Conservation (phyloP, 2,329 filamentous ascomycete genomes). For the Clathrospora elynae region DNA sequence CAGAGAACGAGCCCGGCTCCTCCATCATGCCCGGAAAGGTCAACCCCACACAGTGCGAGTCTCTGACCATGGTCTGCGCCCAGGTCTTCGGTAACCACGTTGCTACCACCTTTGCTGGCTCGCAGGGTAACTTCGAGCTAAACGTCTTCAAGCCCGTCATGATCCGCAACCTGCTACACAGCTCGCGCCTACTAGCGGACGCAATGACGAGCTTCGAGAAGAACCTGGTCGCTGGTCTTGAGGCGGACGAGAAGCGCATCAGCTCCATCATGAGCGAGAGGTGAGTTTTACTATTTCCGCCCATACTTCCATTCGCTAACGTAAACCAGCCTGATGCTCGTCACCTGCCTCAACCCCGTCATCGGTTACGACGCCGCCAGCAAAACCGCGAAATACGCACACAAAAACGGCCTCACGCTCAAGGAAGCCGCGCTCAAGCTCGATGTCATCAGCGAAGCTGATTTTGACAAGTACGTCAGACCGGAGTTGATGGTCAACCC, state of each 20-base stretch:
- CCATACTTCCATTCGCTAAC: constrained; percentile 11
- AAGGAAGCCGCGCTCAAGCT: constrained; percentile 95
- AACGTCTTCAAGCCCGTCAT: constrained; percentile 99
- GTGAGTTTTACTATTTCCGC: constrained; percentile 57
- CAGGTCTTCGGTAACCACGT: constrained; percentile 99
- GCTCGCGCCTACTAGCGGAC: constrained; percentile 82
- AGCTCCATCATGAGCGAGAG: constrained; percentile 89
- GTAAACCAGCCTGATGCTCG: constrained; percentile 81
- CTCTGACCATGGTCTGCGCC: constrained; percentile 94
- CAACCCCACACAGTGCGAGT: constrained; percentile 98
- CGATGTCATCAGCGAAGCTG: constrained; percentile 81
- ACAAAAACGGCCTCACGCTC: constrained; percentile 95
- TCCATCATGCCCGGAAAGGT: constrained; percentile 99
- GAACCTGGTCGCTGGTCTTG: constrained; percentile 84
- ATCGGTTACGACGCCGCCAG: constrained; percentile 42
- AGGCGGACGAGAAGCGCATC: constrained; percentile 95
- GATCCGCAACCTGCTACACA: constrained; percentile 94
- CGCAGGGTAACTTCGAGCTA: constrained; percentile 97
- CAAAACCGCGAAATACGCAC: constrained; percentile 70
- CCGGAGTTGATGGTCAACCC: constrained; percentile 96
- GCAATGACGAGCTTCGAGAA: constrained; percentile 95
- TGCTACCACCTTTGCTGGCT: constrained; percentile 89
- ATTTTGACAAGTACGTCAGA: constrained; percentile 87
- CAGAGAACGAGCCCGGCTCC: constrained; percentile 96
- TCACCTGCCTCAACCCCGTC: constrained; percentile 69